A percentile compares a stretch with the other conserved stretches of the same genome.
phyloP scores from a whole-genome alignment of 352 stramenopile genomes.

The Blastocystis sp. region DNA sequence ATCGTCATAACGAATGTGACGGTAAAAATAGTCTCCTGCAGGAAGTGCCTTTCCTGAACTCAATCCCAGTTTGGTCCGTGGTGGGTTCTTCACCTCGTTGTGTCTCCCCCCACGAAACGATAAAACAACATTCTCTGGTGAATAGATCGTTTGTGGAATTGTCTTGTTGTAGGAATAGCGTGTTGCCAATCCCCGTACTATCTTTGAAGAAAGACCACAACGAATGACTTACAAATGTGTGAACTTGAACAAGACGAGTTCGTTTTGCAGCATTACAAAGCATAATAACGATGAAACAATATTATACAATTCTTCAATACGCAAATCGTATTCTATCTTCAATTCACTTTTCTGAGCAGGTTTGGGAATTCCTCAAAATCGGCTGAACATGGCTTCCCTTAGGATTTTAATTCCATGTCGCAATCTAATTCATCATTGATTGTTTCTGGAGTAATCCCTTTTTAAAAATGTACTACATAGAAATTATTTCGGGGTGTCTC shows the following conservation, averaged over 20 bases:
- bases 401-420: neutral
- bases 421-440: neutral
- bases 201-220: neutral
- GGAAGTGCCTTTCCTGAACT: conserved; percentile 30
- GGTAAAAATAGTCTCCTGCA: neutral
- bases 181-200: conserved; percentile 23
- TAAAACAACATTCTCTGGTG: conserved; percentile 5
- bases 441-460: neutral
- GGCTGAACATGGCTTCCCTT: too few species aligned
- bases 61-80: conserved; percentile 9
- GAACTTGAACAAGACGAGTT: neutral
- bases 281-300: neutral
- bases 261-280: neutral
- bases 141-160: conserved; percentile 50
- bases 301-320: neutral
- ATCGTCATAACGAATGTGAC: neutral
- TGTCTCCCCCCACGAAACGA: neutral
- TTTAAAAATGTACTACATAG: neutral
- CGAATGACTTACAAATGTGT: neutral
- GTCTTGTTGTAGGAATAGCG: conserved; percentile 57
- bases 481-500: conserved; percentile 6
- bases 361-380: neutral
- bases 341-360: too few species aligned
- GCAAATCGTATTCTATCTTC: too few species aligned
- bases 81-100: neutral